phyloP scores from a whole-genome alignment of 2,329 filamentous ascomycete species.

The Cordyceps cicadae region DNA sequence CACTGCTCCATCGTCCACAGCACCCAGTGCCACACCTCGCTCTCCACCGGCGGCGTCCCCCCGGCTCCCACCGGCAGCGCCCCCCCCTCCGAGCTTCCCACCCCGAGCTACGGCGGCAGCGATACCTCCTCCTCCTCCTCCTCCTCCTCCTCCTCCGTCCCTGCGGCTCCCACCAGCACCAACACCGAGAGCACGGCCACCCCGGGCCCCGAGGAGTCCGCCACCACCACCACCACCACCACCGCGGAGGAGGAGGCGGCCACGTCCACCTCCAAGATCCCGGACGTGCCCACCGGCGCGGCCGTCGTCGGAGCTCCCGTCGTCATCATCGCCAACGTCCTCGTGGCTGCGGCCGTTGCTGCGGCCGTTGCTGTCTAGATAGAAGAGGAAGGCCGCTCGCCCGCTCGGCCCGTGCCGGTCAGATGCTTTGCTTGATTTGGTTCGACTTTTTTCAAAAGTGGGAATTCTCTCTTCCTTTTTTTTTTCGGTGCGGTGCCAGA shows the following conservation, averaged over 20 bases:
- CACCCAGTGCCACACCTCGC: slow-evolving; percentile 25
- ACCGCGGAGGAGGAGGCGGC: slow-evolving; percentile 10
- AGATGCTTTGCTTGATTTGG: neutral
- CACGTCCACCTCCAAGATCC: neutral
- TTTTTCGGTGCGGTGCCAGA: neutral
- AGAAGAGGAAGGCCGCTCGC: neutral
- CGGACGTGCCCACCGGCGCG: slow-evolving; percentile 8
- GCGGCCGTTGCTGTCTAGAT: slow-evolving; percentile 1
- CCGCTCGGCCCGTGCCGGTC: too few species aligned
- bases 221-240: slow-evolving; percentile 12
- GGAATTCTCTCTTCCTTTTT: neutral
- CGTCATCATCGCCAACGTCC: slow-evolving; percentile 3
- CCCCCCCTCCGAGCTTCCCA: neutral
- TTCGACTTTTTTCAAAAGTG: neutral
- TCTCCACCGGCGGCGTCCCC: slow-evolving; percentile 21
- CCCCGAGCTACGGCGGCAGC: neutral
- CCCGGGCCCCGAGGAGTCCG: neutral
- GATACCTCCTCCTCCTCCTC: slow-evolving; percentile 10
- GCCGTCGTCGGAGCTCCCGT: neutral
- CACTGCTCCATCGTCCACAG: slow-evolving; percentile 28
- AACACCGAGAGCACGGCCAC: slow-evolving; percentile 10
- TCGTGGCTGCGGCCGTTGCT: slow-evolving; percentile 6
- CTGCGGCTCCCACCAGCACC: slow-evolving; percentile 5
- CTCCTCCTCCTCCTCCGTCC: slow-evolving; percentile 10
- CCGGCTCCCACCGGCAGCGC: slow-evolving; percentile 1